Conservation (phyloP, 192 early-diverging fungal genomes). For the Coemansia sp. region DNA sequence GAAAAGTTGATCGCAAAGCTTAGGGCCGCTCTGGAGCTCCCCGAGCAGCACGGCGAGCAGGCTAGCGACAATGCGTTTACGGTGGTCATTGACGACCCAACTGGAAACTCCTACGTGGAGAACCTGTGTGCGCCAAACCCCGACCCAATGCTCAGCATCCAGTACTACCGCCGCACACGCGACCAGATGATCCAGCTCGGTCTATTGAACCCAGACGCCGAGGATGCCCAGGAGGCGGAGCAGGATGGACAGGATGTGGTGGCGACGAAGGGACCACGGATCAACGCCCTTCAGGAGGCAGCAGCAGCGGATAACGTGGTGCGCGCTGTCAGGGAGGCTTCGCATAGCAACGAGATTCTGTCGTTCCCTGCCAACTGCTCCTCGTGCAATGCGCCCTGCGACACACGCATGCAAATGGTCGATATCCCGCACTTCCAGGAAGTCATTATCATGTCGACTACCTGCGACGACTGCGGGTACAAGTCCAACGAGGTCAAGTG, state of each 20-base stretch:
- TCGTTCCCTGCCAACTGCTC: conserved; percentile 87
- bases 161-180: conserved; percentile 68
- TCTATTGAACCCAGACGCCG: conserved; percentile 60
- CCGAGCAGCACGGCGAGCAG: conserved; percentile 49
- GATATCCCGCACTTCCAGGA: conserved; percentile 96
- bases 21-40: conserved; percentile 53
- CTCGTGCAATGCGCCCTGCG: conserved; percentile 69
- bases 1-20: conserved; percentile 67
- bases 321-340: conserved; percentile 55
- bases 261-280: conserved; percentile 5
- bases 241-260: conserved; percentile 17
- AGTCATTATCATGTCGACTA: conserved; percentile 93
- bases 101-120: conserved; percentile 92
- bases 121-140: conserved; percentile 71
- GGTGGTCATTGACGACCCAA: conserved; percentile 82
- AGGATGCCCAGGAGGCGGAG: conserved; percentile 38
- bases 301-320: conserved; percentile 35
- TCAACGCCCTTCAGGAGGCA: conserved; percentile 44
- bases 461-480: conserved; percentile 90
- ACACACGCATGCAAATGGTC: conserved; percentile 89
- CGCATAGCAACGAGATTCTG: conserved; percentile 70
- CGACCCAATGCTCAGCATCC: conserved; percentile 73
- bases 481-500: conserved; percentile 97
- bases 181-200: conserved; percentile 83
- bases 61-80: conserved; percentile 61